These are phyloP conservation scores for Salvia splendens DNA, from an alignment of 257 asterid species.

Conservation along the genomic window DNA sequence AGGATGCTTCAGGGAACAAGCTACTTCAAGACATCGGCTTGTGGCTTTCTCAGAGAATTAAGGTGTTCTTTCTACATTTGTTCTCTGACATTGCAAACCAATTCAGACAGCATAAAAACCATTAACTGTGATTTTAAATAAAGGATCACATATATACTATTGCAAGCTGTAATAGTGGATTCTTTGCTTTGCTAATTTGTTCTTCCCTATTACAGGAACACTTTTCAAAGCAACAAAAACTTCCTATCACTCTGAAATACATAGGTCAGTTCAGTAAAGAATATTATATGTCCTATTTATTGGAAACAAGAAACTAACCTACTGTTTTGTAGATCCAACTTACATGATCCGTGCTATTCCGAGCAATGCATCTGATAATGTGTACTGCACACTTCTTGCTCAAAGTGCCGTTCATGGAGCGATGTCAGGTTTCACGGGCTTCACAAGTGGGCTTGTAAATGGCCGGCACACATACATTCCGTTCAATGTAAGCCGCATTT, in stretches of 20 bases:
- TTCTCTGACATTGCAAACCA: conserved; percentile 7
- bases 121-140: neutral
- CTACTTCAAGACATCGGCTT: conserved; percentile 67
- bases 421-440: conserved; percentile 76
- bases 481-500: conserved; percentile 51
- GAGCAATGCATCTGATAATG: too few relatives aligned
- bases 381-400: conserved; percentile 30
- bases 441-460: conserved; percentile 62
- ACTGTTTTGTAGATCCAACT: conserved; percentile 34
- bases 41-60: conserved; percentile 67
- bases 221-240: conserved; percentile 39
- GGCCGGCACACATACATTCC: conserved; percentile 70
- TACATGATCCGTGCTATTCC: too few relatives aligned
- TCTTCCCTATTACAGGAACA: conserved; percentile 47
- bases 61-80: conserved; percentile 37
- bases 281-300: conserved; percentile 1
- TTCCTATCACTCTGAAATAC: conserved; percentile 59
- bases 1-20: conserved; percentile 76
- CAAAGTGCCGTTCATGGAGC: conserved; percentile 89
- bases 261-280: conserved; percentile 50
- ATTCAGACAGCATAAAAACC: neutral
- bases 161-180: conserved; percentile 24
- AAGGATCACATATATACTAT: conserved; percentile 1
- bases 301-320: conserved; percentile 26
- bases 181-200: conserved; percentile 8